Conservation (phyloP, 1,284 basidiomycete species). For the Hemileia vastatrix region DNA sequence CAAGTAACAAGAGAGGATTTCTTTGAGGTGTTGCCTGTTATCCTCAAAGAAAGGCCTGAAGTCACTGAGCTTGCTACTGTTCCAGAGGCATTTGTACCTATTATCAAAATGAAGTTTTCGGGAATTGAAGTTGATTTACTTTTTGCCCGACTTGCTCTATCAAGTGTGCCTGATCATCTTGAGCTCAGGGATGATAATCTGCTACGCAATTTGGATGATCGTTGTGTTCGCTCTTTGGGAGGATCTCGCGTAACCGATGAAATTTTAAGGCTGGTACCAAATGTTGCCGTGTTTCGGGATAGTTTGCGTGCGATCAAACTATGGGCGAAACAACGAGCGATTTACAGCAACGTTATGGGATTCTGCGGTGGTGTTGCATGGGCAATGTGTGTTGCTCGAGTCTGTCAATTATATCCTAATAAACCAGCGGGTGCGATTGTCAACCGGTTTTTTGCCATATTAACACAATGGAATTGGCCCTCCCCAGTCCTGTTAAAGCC, state of each 20-base stretch:
- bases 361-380: slow-evolving; percentile 98
- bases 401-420: slow-evolving; percentile 97
- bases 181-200: slow-evolving; percentile 83
- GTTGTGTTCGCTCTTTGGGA: slow-evolving; percentile 86
- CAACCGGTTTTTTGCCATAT: slow-evolving; percentile 91
- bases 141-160: slow-evolving; percentile 65
- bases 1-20: slow-evolving; percentile 94
- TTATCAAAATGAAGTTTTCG: slow-evolving; percentile 82
- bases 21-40: slow-evolving; percentile 79
- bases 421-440: slow-evolving; percentile 90
- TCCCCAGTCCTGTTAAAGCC: slow-evolving; percentile 91
- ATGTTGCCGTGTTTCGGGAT: slow-evolving; percentile 87
- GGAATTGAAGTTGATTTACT: slow-evolving; percentile 91
- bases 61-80: slow-evolving; percentile 84
- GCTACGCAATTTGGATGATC: slow-evolving; percentile 83
- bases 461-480: slow-evolving; percentile 97
- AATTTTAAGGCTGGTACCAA: slow-evolving; percentile 87
- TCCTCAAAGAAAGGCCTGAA: slow-evolving; percentile 77
- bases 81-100: slow-evolving; percentile 88
- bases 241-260: slow-evolving; percentile 94
- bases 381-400: slow-evolving; percentile 95
- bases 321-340: slow-evolving; percentile 92
- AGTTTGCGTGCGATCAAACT: slow-evolving; percentile 91
- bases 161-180: slow-evolving; percentile 80
- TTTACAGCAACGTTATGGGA: slow-evolving; percentile 96